Evolutionary conservation across 495 filamentous ascomycete genomes (phyloP), one percentile per base, ranked within the genome.

Genomic region (Lophiostoma macrostomum): DNA sequence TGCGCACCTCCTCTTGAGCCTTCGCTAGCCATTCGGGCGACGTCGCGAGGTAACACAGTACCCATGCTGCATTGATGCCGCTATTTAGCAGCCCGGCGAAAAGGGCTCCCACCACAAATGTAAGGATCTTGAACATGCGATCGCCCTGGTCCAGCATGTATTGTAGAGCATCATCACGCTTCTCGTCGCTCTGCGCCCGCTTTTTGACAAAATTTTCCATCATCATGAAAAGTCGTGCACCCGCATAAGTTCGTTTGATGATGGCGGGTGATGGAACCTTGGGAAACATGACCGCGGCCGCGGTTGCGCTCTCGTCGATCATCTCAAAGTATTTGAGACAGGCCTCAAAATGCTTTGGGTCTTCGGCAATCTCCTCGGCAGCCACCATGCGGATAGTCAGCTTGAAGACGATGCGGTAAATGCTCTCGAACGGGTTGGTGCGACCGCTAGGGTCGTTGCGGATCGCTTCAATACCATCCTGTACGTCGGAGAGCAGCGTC

Each of bases 91-190:
- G 56, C 3, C 65, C 65, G 10, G 65, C 65, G 36, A 63, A 66
- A 7, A 68, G 64, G 5, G 70, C 58, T 27, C 69, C 69, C 20
- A 75, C 43, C 23, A 75, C 56, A 56, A 76, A 74, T 60, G 55
- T 44, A 27, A 74, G 58, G 39, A 76, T 70, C 18, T 69, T 53
- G 10, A 38, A 40, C 13, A 64, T 63, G 14, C 41, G 55, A 20
- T 72, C 68, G 13, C 68, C 71, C 13, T 58, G 39, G 36, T 79
- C 75, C 0, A 77, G 60, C 25, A 77, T 42, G 29, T 61, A 70
- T 57, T 78, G 75, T 53, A 77, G 24, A 1, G 74, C 49, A 58
- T 79, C 76, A 3, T 77, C 70, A 24, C 63, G 60, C 29, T 68
- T 60, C 16, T 41, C 48, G 2, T 69, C 73, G 5, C 50, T 67